Percentiles rank a stretch among this genome's conserved stretches.
These are phyloP conservation scores for Urtica urens DNA, from an alignment of 306 rosid species.

Conservation along the genomic window DNA sequence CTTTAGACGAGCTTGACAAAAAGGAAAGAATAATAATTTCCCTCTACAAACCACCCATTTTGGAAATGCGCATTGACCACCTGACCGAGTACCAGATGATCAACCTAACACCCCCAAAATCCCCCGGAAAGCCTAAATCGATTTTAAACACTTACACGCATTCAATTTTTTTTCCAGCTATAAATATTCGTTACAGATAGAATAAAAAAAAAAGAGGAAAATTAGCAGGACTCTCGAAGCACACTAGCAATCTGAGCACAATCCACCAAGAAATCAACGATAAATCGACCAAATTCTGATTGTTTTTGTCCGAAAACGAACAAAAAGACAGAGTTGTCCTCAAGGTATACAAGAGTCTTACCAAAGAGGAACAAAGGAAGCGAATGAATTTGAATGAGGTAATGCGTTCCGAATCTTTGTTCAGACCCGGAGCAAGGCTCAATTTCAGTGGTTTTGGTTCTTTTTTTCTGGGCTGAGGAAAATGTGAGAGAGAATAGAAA, in stretches of 20 bases:
- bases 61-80: conserved; percentile 10
- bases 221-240: too few relatives aligned
- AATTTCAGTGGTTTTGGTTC: background rate
- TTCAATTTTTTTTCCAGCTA: background rate
- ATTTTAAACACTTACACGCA: conserved; percentile 2
- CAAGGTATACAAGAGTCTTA: too few relatives aligned
- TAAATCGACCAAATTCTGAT: conserved; percentile 2
- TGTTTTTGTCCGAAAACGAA: background rate
- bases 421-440: background rate
- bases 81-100: conserved; percentile 35
- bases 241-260: too few relatives aligned
- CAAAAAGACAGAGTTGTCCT: background rate
- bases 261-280: conserved; percentile 6
- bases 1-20: too few relatives aligned
- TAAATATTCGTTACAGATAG: too few relatives aligned
- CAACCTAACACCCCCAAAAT: conserved; percentile 17
- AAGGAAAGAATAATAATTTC: too few relatives aligned
- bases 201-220: too few relatives aligned
- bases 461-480: background rate
- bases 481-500: background rate
- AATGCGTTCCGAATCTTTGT: background rate
- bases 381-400: conserved; percentile 2
- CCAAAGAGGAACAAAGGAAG: conserved; percentile 6
- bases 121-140: background rate
- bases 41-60: conserved; percentile 14